Percentiles rank a stretch among this genome's conserved stretches.
phyloP scores from a whole-genome alignment of 352 stramenopile species.

The Pythium dissimile region DNA sequence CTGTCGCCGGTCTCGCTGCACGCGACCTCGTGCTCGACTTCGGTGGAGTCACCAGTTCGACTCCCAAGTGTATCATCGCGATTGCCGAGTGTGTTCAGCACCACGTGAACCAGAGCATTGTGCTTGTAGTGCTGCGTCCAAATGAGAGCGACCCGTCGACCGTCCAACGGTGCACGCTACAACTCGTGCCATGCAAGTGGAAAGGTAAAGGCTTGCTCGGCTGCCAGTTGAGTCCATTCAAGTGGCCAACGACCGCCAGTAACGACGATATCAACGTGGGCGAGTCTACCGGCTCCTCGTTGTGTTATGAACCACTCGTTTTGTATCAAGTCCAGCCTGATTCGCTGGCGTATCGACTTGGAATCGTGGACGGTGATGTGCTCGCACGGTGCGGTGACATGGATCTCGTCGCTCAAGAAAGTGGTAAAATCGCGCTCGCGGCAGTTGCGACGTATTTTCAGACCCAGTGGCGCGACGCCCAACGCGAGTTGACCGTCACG shows the following conservation, averaged over 20 bases:
- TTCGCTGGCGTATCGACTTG: constrained; percentile 30
- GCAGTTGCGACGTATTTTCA: constrained; percentile 22
- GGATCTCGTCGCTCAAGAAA: background rate
- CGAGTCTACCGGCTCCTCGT: background rate
- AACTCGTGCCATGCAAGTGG: constrained; percentile 45
- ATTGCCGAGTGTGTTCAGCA: constrained; percentile 52
- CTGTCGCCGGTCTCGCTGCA: constrained; percentile 35
- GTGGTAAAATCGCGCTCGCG: constrained; percentile 5
- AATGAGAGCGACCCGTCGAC: background rate
- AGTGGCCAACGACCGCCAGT: constrained; percentile 30
- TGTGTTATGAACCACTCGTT: constrained; percentile 21
- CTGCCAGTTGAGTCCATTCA: constrained; percentile 60
- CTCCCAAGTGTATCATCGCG: constrained; percentile 43
- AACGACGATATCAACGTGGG: background rate
- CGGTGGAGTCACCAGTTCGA: constrained; percentile 39
- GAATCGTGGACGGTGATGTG: constrained; percentile 45
- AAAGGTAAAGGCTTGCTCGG: constrained; percentile 59
- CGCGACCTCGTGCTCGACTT: constrained; percentile 51
- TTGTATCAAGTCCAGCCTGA: constrained; percentile 33
- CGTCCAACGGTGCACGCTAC: constrained; percentile 6
- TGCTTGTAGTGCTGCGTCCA: constrained; percentile 34
- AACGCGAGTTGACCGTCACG: constrained; percentile 24
- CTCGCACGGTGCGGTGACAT: constrained; percentile 37
- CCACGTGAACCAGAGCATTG: constrained; percentile 33
- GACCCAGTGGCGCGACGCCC: constrained; percentile 11